Evolutionary conservation across 768 basidiomycete species (phyloP).

Genomic region (Phlegmacium glaucopus): DNA sequence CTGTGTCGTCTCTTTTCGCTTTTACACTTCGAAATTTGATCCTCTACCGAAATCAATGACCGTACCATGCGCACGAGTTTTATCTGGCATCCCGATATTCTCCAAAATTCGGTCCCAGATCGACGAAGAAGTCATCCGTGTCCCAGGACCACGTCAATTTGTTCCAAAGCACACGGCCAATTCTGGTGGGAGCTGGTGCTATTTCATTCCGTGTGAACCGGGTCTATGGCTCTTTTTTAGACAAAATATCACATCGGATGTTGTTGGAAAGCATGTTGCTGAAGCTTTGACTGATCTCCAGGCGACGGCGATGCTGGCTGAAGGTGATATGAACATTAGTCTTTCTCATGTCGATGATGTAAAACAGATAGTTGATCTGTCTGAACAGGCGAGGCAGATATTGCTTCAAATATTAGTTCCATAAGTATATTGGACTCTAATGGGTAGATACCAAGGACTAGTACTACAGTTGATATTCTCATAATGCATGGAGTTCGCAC

Average conservation of each 20-base stretch:
- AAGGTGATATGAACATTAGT: conserved; percentile 12
- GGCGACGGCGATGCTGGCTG: background rate
- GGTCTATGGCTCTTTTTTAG: conserved; percentile 21
- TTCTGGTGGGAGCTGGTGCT: conserved; percentile 18
- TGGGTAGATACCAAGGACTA: too few relatives aligned
- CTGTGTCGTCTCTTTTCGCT: conserved; percentile 19
- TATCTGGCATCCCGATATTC: background rate
- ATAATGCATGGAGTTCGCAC: too few relatives aligned
- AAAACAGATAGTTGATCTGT: conserved; percentile 1
- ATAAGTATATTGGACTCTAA: too few relatives aligned
- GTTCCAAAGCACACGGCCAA: conserved; percentile 20
- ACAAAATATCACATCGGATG: background rate
- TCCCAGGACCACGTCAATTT: background rate
- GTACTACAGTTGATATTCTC: too few relatives aligned
- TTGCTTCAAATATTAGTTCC: background rate
- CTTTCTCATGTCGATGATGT: conserved; percentile 8
- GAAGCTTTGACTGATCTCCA: conserved; percentile 4
- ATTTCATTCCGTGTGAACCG: conserved; percentile 21
- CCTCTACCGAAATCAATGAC: background rate
- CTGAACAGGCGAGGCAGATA: background rate
- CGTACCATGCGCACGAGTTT: background rate
- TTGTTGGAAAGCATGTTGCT: background rate
- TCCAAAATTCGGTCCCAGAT: background rate
- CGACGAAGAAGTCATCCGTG: background rate
- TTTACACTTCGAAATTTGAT: background rate